Percentiles rank a stretch among this genome's conserved stretches.
These are phyloP conservation scores for Sclerotinia trifoliorum DNA, from an alignment of 2,329 filamentous ascomycete genomes.

Conservation along the genomic window DNA sequence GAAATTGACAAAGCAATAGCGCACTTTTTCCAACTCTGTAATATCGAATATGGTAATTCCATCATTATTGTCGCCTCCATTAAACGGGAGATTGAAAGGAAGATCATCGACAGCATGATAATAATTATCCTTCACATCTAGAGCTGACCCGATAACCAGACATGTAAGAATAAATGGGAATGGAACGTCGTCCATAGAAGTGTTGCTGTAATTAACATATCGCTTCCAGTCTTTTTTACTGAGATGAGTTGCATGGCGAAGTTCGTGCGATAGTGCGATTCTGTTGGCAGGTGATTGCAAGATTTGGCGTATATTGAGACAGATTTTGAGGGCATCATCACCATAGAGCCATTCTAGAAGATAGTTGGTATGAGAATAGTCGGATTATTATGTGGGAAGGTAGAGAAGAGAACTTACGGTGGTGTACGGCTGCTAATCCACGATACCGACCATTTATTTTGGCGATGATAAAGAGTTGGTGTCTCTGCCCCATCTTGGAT, in stretches of 20 bases:
- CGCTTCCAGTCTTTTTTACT: background rate
- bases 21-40: conserved; percentile 22
- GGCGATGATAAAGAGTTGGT: conserved; percentile 37
- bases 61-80: conserved; percentile 27
- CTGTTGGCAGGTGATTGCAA: conserved; percentile 29
- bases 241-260: conserved; percentile 17
- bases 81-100: background rate
- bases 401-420: background rate
- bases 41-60: conserved; percentile 36
- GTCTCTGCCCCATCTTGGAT: conserved; percentile 34
- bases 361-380: background rate
- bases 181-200: background rate
- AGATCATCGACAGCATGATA: background rate
- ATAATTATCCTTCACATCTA: background rate
- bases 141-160: background rate
- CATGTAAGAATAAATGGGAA: conserved; percentile 17
- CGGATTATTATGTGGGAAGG: background rate
- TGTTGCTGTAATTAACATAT: background rate
- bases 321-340: conserved; percentile 23
- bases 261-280: conserved; percentile 29
- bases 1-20: conserved; percentile 31
- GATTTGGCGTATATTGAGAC: conserved; percentile 24
- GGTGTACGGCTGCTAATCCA: conserved; percentile 32
- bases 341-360: conserved; percentile 3
- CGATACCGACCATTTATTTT: conserved; percentile 33